Evolutionary conservation across 257 asterid species (phyloP).

Genomic region (Primulina tabacum): DNA sequence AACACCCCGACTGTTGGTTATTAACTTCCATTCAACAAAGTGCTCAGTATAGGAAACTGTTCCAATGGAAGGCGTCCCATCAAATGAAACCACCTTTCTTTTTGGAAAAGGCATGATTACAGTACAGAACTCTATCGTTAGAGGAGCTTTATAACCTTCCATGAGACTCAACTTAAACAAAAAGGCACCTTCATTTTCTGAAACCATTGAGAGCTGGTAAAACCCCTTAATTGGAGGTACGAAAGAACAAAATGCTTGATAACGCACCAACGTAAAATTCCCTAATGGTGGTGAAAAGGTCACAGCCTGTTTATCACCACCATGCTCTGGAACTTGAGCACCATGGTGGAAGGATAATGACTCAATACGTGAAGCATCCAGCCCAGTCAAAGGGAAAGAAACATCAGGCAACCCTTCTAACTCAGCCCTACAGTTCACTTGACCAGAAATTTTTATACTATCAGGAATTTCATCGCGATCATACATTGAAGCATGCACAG

Average conservation of each 20-base stretch:
- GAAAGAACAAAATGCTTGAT: conserved; percentile 68
- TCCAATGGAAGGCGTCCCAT: conserved; percentile 94
- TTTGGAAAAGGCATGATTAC: conserved; percentile 86
- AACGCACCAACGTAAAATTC: conserved; percentile 71
- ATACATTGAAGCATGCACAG: conserved; percentile 86
- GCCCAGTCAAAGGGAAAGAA: conserved; percentile 75
- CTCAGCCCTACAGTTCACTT: conserved; percentile 95
- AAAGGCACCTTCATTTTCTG: conserved; percentile 98
- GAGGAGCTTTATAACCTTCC: conserved; percentile 87
- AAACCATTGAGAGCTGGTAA: conserved; percentile 97
- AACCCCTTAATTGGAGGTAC: conserved; percentile 94
- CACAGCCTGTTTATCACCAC: conserved; percentile 82
- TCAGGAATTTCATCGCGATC: conserved; percentile 97
- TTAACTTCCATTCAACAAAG: conserved; percentile 83
- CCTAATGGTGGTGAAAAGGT: conserved; percentile 94
- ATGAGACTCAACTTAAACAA: conserved; percentile 77
- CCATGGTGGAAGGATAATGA: conserved; percentile 89
- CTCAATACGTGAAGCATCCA: conserved; percentile 66
- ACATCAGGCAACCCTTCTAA: conserved; percentile 94
- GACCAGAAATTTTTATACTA: conserved; percentile 75
- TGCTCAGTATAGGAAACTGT: conserved; percentile 69
- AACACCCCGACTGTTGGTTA: conserved; percentile 63
- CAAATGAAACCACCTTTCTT: conserved; percentile 80
- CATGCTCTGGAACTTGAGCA: conserved; percentile 97
- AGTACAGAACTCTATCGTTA: conserved; percentile 76